Evolutionary conservation across 371 early-diverging fungal genomes (phyloP), one percentile per base, ranked within the genome.

Genomic region (Mortierella sp.): DNA sequence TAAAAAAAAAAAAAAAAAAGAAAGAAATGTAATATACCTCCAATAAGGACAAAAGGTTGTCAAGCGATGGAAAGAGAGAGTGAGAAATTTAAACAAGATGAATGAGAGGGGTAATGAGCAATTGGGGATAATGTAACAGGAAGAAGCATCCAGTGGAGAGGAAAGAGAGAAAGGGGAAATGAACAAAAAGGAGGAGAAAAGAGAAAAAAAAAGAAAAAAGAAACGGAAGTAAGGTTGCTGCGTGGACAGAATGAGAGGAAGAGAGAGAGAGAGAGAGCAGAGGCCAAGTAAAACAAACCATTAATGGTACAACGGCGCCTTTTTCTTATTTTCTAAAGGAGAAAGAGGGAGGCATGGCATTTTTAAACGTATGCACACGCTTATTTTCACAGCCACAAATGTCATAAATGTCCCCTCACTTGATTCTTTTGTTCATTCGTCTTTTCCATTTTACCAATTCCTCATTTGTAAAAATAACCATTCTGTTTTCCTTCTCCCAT

Each of bases 341-440:
- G 18, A 12, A 45, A 45, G 11, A 9, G 45, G 18, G 40, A 40
- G 45, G 45, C 0, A 16, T 45, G 45, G 45, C 35, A 35, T 35
- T 35, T 35, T 35, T 5, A 24, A 45, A 47, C n/a, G 52, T 20
- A 47, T 47, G 20, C 20, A 22, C 20, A 52, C 20, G 52, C 24
- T 52, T 52, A 55, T 40, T 40, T 47, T 57, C 49, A 64, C 47
- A 32, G 35, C 45, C 40, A 30, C 45, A n/a, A 22, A 24, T 26
- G 12, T 47, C 40, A 10, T 22, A 28, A 2, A 6, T 43, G 52
- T 24, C 11, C 22, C 30, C 59, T 9, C 40, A 28, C 24, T 32
- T 73, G 47, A 32, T 52, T 62, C 55, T 52, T 62, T 26, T 43
- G 39, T n/a, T n/a, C n/a, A n/a, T n/a, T n/a, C n/a, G n/a, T n/a